Evolutionary conservation across 768 basidiomycete species (phyloP).

Genomic region (Amanita exitialis): DNA sequence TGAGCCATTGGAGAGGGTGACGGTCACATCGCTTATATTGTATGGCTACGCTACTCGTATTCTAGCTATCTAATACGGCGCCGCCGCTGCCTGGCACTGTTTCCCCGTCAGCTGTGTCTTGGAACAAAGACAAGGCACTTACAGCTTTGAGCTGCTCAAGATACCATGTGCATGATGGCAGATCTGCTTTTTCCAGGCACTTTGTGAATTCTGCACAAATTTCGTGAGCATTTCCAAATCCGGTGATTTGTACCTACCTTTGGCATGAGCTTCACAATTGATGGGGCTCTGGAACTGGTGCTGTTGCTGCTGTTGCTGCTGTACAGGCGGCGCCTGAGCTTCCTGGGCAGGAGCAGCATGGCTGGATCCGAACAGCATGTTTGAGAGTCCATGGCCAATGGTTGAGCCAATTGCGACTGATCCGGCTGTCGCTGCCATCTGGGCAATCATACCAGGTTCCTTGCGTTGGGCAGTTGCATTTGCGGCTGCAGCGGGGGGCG

Average conservation of each 20-base stretch:
- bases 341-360: conserved; percentile 26
- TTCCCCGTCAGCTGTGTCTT: conserved; percentile 6
- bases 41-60: background rate
- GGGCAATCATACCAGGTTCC: conserved; percentile 65
- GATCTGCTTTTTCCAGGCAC: conserved; percentile 76
- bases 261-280: conserved; percentile 73
- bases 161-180: conserved; percentile 77
- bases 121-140: conserved; percentile 21
- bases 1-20: background rate
- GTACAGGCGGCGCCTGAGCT: conserved; percentile 40
- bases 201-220: conserved; percentile 58
- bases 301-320: conserved; percentile 14
- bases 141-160: conserved; percentile 85
- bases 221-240: conserved; percentile 1
- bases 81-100: conserved; percentile 71
- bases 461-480: conserved; percentile 23
- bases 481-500: conserved; percentile 33
- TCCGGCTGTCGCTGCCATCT: conserved; percentile 88
- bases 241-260: conserved; percentile 36
- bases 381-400: conserved; percentile 84
- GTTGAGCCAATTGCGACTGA: conserved; percentile 84
- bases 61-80: conserved; percentile 12
- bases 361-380: conserved; percentile 73
- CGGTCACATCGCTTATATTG: background rate
- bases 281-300: conserved; percentile 31